Evolutionary conservation across 179 eudicot genomes (phyloP).

Genomic region (Gypsophila paniculata): DNA sequence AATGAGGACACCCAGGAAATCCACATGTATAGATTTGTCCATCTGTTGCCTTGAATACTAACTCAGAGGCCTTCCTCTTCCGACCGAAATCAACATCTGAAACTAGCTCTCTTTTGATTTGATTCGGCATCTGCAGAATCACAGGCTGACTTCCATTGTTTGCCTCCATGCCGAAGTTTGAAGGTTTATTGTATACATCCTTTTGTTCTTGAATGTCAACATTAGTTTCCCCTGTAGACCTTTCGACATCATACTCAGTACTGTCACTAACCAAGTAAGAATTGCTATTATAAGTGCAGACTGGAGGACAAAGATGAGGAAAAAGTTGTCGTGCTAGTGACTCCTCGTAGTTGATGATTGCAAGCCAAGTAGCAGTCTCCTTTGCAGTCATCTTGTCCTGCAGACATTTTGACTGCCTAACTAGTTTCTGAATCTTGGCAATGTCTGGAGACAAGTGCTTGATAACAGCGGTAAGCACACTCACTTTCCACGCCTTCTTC

Average conservation of each 20-base stretch:
- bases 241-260: slow-evolving; percentile 35
- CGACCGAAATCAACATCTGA: slow-evolving; percentile 40
- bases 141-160: slow-evolving; percentile 18
- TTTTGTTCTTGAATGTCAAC: background rate
- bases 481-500: slow-evolving; percentile 44
- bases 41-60: slow-evolving; percentile 32
- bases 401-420: slow-evolving; percentile 44
- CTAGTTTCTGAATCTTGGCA: slow-evolving; percentile 39
- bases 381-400: slow-evolving; percentile 53
- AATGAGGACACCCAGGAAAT: slow-evolving; percentile 52
- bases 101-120: slow-evolving; percentile 38
- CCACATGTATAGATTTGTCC: slow-evolving; percentile 56
- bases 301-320: slow-evolving; percentile 14
- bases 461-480: slow-evolving; percentile 41
- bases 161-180: slow-evolving; percentile 31
- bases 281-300: slow-evolving; percentile 16
- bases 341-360: slow-evolving; percentile 35
- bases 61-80: slow-evolving; percentile 55
- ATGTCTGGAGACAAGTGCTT: slow-evolving; percentile 45
- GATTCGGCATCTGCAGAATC: slow-evolving; percentile 26
- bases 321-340: slow-evolving; percentile 23
- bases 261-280: slow-evolving; percentile 22
- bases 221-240: slow-evolving; percentile 23
- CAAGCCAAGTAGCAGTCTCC: slow-evolving; percentile 45
- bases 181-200: slow-evolving; percentile 24